Evolutionary conservation across 2,329 filamentous ascomycete species (phyloP).

Genomic region (Coniella vitis): DNA sequence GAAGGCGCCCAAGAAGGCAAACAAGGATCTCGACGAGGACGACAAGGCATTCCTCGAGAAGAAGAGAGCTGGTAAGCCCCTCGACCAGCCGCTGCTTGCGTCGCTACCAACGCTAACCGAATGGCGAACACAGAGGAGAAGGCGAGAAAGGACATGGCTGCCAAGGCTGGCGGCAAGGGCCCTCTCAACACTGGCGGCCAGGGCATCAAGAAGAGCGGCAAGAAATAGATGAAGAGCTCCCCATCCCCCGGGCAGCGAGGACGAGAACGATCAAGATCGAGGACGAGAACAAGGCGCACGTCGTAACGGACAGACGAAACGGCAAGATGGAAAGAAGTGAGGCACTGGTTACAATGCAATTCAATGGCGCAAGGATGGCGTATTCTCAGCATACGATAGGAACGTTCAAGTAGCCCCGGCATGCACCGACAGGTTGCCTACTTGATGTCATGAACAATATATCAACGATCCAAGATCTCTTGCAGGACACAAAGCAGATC

Average conservation of each 20-base stretch:
- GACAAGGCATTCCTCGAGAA: constrained; percentile 77
- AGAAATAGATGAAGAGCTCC: constrained; percentile 59
- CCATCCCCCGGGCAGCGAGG: neutral
- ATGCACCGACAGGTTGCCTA: too few relatives aligned
- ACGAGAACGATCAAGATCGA: neutral
- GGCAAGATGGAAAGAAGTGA: constrained; percentile 12
- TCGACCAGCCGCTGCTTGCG: neutral
- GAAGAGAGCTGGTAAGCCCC: constrained; percentile 68
- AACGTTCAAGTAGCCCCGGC: too few relatives aligned
- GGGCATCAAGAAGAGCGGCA: constrained; percentile 97
- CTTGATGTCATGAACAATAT: too few relatives aligned
- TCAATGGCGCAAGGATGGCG: neutral
- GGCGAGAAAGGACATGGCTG: constrained; percentile 76
- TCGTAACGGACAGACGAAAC: constrained; percentile 7
- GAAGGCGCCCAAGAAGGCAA: constrained; percentile 83
- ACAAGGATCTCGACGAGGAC: constrained; percentile 79
- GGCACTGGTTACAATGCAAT: constrained; percentile 17
- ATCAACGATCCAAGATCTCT: too few relatives aligned
- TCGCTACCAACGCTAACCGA: constrained; percentile 14
- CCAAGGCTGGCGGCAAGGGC: constrained; percentile 79
- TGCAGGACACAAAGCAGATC: too few relatives aligned
- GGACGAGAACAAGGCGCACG: constrained; percentile 2
- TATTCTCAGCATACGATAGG: too few relatives aligned
- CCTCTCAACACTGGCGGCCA: constrained; percentile 77
- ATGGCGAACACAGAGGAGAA: constrained; percentile 57